These are phyloP conservation scores for Penicillium sp. DNA, from an alignment of 2,329 filamentous ascomycete species.

Conservation along the genomic window DNA sequence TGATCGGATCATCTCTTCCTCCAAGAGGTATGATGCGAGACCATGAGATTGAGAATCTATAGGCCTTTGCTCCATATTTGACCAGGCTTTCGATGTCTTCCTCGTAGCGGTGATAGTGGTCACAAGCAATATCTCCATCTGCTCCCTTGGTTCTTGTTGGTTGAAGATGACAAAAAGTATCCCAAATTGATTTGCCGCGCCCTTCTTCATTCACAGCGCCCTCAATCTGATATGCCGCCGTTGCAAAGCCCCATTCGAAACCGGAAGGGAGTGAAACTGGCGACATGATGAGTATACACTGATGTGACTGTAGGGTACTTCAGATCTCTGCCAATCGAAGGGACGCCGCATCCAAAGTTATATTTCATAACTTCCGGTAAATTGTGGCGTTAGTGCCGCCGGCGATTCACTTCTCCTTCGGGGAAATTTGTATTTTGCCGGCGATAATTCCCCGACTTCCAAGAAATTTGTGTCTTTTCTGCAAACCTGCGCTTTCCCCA, in stretches of 20 bases:
- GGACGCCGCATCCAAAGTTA: background rate
- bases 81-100: constrained; percentile 40
- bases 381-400: background rate
- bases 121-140: constrained; percentile 50
- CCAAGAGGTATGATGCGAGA: constrained; percentile 51
- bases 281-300: background rate
- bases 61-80: constrained; percentile 30
- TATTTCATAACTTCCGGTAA: background rate
- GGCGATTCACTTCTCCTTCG: constrained; percentile 30
- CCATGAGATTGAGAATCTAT: constrained; percentile 49
- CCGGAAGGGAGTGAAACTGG: background rate
- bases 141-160: constrained; percentile 31
- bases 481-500: constrained; percentile 1
- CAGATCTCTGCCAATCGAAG: background rate
- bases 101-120: constrained; percentile 50
- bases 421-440: constrained; percentile 1
- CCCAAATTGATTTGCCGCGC: constrained; percentile 40
- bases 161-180: constrained; percentile 36
- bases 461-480: background rate
- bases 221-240: constrained; percentile 45
- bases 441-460: constrained; percentile 1
- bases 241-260: constrained; percentile 40
- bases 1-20: constrained; percentile 41
- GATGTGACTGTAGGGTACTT: background rate
- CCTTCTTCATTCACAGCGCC: constrained; percentile 41